Evolutionary conservation across 2,329 filamentous ascomycete genomes (phyloP).

Genomic region (Tolypocladium capitatum): DNA sequence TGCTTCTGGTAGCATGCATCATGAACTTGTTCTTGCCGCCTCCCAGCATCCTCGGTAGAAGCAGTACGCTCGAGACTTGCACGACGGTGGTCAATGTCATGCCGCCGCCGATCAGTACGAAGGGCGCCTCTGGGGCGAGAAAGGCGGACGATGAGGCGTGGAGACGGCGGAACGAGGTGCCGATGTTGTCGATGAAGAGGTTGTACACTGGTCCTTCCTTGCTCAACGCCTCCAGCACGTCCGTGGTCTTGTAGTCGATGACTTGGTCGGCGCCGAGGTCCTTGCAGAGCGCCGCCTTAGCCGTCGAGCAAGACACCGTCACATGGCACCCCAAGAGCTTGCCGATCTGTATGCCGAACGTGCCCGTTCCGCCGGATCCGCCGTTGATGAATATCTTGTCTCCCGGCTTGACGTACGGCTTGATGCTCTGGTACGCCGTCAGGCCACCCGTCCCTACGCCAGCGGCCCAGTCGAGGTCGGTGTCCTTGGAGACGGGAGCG

Average conservation of each 20-base stretch:
- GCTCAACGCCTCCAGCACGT: slow-evolving; percentile 34
- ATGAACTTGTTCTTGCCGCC: slow-evolving; percentile 29
- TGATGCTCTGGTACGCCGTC: slow-evolving; percentile 35
- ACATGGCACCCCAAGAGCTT: slow-evolving; percentile 49
- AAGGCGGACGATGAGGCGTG: slow-evolving; percentile 39
- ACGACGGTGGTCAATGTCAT: slow-evolving; percentile 12
- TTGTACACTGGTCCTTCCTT: slow-evolving; percentile 31
- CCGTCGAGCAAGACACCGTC: slow-evolving; percentile 44
- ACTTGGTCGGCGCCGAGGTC: slow-evolving; percentile 51
- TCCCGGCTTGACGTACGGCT: slow-evolving; percentile 34
- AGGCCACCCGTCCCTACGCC: slow-evolving; percentile 29
- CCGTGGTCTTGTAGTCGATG: slow-evolving; percentile 42
- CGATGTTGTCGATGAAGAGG: slow-evolving; percentile 47
- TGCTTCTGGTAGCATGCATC: slow-evolving; percentile 24
- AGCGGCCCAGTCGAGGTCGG: slow-evolving; percentile 28
- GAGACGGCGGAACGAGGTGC: slow-evolving; percentile 31
- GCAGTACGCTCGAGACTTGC: slow-evolving; percentile 11
- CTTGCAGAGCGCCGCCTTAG: slow-evolving; percentile 43
- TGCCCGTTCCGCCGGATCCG: slow-evolving; percentile 49
- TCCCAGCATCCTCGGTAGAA: slow-evolving; percentile 22
- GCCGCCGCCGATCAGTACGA: slow-evolving; percentile 35
- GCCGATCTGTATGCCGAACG: slow-evolving; percentile 50
- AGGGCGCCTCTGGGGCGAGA: slow-evolving; percentile 32
- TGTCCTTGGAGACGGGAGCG: slow-evolving; percentile 23
- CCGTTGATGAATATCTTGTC: slow-evolving; percentile 52